Evolutionary conservation across 345 rosid genomes (phyloP).

Genomic region (Crucihimalaya himalaica): DNA sequence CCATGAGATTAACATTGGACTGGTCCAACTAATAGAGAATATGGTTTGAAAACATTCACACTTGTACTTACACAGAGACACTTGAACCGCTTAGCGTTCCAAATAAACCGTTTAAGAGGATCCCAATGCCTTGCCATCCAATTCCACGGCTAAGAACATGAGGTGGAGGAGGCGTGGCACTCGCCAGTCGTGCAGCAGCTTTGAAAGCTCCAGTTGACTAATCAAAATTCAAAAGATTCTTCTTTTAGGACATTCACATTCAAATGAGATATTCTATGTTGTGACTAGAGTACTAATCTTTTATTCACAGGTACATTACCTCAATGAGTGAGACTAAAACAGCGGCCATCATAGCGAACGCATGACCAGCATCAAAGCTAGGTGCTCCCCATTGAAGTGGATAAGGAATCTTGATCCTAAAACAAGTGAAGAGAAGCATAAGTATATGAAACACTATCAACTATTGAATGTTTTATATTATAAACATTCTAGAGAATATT

Average conservation of each 20-base stretch:
- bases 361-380: slow-evolving; percentile 95
- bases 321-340: slow-evolving; percentile 89
- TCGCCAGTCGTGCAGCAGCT: slow-evolving; percentile 93
- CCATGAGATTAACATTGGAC: not conserved
- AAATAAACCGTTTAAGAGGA: slow-evolving; percentile 78
- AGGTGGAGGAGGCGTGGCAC: slow-evolving; percentile 99
- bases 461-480: not conserved
- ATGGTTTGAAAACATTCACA: slow-evolving; percentile 6
- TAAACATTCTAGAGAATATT: not conserved
- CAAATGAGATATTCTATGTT: not conserved
- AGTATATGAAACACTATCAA: slow-evolving; percentile 2
- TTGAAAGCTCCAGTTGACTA: slow-evolving; percentile 97
- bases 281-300: not conserved
- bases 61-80: slow-evolving; percentile 67
- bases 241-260: slow-evolving; percentile 11
- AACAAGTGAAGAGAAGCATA: not conserved
- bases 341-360: slow-evolving; percentile 98
- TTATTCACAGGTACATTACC: slow-evolving; percentile 45
- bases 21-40: slow-evolving; percentile 3
- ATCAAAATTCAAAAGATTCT: slow-evolving; percentile 5
- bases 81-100: slow-evolving; percentile 84
- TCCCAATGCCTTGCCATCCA: slow-evolving; percentile 99
- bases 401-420: slow-evolving; percentile 93
- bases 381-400: slow-evolving; percentile 99
- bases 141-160: slow-evolving; percentile 98